These are phyloP conservation scores for Haematococcus lacustris DNA, from an alignment of 139 green algal genomes.

Conservation along the genomic window DNA sequence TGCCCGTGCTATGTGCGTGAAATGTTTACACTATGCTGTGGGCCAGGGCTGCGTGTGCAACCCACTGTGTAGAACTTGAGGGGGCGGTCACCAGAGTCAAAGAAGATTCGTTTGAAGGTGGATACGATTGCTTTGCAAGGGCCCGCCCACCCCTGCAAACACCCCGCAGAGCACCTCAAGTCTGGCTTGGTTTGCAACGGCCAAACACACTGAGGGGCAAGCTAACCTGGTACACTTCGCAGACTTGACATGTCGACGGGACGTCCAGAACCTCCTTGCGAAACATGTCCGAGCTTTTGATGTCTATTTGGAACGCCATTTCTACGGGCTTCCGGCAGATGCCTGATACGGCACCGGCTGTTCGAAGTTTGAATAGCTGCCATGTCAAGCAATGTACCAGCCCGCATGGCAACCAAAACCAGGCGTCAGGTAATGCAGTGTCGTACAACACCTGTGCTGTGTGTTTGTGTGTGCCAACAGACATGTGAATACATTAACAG, in stretches of 20 bases:
- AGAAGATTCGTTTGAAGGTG: slow-evolving; percentile 57
- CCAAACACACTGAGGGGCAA: no score
- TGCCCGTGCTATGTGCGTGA: background rate
- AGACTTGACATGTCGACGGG: slow-evolving; percentile 24
- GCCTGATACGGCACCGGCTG: no score
- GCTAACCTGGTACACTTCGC: slow-evolving; percentile 61
- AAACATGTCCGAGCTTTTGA: slow-evolving; percentile 11
- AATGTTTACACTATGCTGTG: background rate
- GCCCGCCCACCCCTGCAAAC: slow-evolving; percentile 58
- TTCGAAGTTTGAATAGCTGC: no score
- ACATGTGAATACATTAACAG: no score
- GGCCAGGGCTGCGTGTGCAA: background rate
- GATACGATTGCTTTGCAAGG: slow-evolving; percentile 55
- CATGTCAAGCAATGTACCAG: no score
- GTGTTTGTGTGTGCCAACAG: no score
- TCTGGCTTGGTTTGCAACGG: no score
- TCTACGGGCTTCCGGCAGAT: no score
- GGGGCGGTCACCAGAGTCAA: slow-evolving; percentile 55
- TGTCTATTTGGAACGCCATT: slow-evolving; percentile 22
- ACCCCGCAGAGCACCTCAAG: no score
- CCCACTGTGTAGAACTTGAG: slow-evolving; percentile 68
- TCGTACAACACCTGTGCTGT: no score
- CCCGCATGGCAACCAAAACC: no score
- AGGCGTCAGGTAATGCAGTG: no score
- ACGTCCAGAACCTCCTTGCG: slow-evolving; percentile 10